phyloP scores from a whole-genome alignment of 2,329 filamentous ascomycete genomes.

The Hymenoscyphus albidus region DNA sequence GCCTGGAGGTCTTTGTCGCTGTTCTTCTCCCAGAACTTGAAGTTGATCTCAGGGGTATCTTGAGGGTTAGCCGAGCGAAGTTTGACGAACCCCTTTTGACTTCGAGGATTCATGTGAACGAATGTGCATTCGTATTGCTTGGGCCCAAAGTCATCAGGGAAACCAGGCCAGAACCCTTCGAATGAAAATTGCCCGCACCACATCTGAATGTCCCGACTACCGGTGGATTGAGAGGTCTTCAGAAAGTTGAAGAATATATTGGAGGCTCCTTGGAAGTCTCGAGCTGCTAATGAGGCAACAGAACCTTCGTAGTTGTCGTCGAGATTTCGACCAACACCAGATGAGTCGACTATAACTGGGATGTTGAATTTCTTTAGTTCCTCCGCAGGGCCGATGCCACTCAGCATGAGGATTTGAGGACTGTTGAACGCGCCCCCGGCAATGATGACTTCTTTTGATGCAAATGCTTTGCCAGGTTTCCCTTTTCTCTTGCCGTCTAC shows the following conservation, averaged over 20 bases:
- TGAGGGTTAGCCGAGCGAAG: slow-evolving; percentile 59
- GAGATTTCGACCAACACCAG: slow-evolving; percentile 61
- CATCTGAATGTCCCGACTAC: slow-evolving; percentile 8
- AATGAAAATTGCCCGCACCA: slow-evolving; percentile 13
- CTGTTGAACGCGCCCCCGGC: slow-evolving; percentile 46
- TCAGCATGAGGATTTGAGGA: slow-evolving; percentile 46
- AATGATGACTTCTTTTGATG: slow-evolving; percentile 43
- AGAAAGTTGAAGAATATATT: slow-evolving; percentile 12
- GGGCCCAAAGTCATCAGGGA: slow-evolving; percentile 9
- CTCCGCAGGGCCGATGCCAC: slow-evolving; percentile 41
- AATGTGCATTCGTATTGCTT: slow-evolving; percentile 13
- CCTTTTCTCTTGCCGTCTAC: slow-evolving; percentile 5
- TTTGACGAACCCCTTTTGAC: slow-evolving; percentile 41
- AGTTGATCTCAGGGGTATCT: slow-evolving; percentile 58
- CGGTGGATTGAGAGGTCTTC: slow-evolving; percentile 7
- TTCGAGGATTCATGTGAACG: slow-evolving; percentile 12
- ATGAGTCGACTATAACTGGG: slow-evolving; percentile 51
- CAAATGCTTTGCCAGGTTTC: slow-evolving; percentile 4
- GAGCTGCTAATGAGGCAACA: slow-evolving; percentile 8
- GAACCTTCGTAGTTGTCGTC: slow-evolving; percentile 30
- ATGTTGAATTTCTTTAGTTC: slow-evolving; percentile 45
- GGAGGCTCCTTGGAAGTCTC: slow-evolving; percentile 5
- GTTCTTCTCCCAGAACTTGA: slow-evolving; percentile 51
- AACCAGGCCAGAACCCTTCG: slow-evolving; percentile 11
- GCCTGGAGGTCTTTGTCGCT: slow-evolving; percentile 41